Evolutionary conservation across 345 rosid species (phyloP), one percentile per base, ranked within the genome.

Genomic region (Boechera retrofracta): DNA sequence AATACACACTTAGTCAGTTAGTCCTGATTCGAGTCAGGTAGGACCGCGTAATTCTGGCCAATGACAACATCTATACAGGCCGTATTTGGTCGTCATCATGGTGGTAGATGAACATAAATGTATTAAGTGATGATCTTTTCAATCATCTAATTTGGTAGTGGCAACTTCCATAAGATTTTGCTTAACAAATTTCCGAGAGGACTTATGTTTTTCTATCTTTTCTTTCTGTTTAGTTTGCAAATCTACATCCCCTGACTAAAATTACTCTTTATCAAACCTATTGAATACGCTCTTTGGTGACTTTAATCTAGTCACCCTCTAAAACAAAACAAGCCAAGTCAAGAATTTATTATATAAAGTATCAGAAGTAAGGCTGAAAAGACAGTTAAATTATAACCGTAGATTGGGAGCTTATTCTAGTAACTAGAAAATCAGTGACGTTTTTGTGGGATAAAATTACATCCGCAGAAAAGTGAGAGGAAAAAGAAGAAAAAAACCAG

Each of bases 361-460:
- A 13, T 1, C n/a, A 10, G 38, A 21, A 13, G 4, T 7, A 42
- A 41, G 18, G 71, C 15, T 10, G n/a, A 16, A 32, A 11, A 49
- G 5, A 36, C 9, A 41, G 51, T 28, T 58, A 75, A 21, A 32
- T 6, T 42, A 69, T 33, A 61, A 76, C 7, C 39, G 18, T 44
- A 35, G 32, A 45, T 7, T 32, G 58, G 42, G 63, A 36, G 52
- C 59, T 70, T 70, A 77, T 77, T 70, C 66, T 45, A 45, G 80
- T 63, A 42, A 55, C 71, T 64, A 64, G 60, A 31, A 58, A 36
- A 71, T 57, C 60, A 71, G 55, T 71, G 42, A 77, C 21, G 80
- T 51, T 63, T 47, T 18, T 77, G 16, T 35, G 66, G 59, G 52
- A 70, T 70, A 54, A 63, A 55, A 55, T 70, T 70, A 70, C 75